These are phyloP conservation scores for Phylloboletellus chloephorus DNA, from an alignment of 1,284 basidiomycete genomes.

Conservation along the genomic window DNA sequence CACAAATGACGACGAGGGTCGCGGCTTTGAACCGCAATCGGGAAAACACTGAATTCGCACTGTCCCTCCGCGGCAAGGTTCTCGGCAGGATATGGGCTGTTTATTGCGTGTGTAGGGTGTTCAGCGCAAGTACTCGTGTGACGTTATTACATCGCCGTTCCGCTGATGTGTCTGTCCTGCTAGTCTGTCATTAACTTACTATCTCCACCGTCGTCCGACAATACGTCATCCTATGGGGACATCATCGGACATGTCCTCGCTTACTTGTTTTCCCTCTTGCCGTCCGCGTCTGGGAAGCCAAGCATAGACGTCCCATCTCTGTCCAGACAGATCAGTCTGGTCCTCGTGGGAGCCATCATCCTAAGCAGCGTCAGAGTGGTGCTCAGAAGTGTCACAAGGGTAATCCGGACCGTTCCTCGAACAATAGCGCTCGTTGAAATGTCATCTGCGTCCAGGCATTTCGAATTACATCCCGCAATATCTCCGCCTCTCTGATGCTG, in stretches of 20 bases:
- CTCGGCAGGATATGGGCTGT: conserved; percentile 52
- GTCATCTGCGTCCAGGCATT: conserved; percentile 39
- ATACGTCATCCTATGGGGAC: conserved; percentile 47
- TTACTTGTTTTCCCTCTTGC: conserved; percentile 45
- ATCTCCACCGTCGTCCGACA: conserved; percentile 38
- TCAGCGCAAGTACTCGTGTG: conserved; percentile 47
- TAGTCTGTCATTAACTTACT: conserved; percentile 60
- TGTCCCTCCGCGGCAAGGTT: conserved; percentile 51
- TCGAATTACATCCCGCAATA: conserved; percentile 58
- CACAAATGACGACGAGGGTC: conserved; percentile 60
- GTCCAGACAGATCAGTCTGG: conserved; percentile 63
- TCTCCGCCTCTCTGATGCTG: conserved; percentile 66
- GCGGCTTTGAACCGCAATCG: conserved; percentile 46
- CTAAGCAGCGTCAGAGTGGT: conserved; percentile 63
- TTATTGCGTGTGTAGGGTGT: conserved; percentile 62
- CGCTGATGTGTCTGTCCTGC: conserved; percentile 14
- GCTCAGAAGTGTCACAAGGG: conserved; percentile 57
- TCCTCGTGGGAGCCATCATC: conserved; percentile 68
- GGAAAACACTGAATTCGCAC: conserved; percentile 44
- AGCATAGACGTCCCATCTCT: conserved; percentile 40
- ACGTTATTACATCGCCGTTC: conserved; percentile 5
- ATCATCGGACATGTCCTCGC: conserved; percentile 54
- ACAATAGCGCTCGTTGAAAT: conserved; percentile 1
- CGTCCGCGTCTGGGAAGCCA: conserved; percentile 21
- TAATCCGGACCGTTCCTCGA: conserved; percentile 31